Base-by-base conservation (phyloP, 495 filamentous ascomycete genomes). In the Trypethelium eluteriae region DNA sequence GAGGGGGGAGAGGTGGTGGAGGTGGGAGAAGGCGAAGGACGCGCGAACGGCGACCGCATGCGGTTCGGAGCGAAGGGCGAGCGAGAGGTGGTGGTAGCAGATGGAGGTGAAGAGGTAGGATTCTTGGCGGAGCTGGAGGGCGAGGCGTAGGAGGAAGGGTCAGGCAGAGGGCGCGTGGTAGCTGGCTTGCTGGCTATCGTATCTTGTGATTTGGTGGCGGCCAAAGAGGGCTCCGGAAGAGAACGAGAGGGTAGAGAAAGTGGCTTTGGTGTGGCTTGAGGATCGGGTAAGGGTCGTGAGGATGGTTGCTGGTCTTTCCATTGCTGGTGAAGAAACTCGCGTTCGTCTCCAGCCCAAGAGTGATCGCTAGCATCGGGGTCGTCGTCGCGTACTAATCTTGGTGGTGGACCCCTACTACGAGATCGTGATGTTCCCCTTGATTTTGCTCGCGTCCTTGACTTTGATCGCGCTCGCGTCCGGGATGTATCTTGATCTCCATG, bases 261-360 rank as follows among this genome's bases (percentile, higher is more conserved):
- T 68, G 57, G 78, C 41, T 73, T 72, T 62, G 74, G 73, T 18
- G 76, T 74, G 53, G 68, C 63, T 16, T 39, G 39, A 6, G 73
- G 68, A 35, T 74, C 41, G 67, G 75, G 68, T 44, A 82, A 73
- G 44, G 69, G 53, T 68, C 70, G 64, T 46, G 39, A 44, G 12
- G 70, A 41, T 0, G 25, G 25, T 34, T 63, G 68, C 59, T 66
- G 62, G 32, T 49, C 82, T 47, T 82, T 76, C 89, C 88, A 91
- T 73, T 91, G 84, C 10, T 81, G 82, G 34, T 85, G 87, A 4
- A 92, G 81, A 65, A 88, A 87, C 39, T 90, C 87, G 39, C 86
- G 84, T 76, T 96, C 92, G 70, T 91, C 86, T 64, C 84, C 84
- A 7, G 83, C 81, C 80, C 88, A 93, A 2, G 87, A 86, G 47